Evolutionary conservation across 1,139 yeast genomes (phyloP).

Genomic region (Pichia sp.): DNA sequence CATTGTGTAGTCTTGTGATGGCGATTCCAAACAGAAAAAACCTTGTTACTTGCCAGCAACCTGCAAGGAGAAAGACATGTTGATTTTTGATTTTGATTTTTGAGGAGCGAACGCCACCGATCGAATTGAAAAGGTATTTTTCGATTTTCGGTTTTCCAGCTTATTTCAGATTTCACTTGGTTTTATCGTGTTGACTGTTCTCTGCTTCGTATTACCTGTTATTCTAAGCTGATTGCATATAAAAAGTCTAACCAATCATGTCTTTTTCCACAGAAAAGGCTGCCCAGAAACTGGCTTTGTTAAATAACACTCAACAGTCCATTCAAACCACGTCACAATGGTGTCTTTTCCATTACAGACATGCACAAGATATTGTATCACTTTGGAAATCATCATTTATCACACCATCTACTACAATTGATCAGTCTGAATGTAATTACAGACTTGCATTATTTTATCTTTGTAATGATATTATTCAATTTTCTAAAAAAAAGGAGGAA

Average conservation of each 20-base stretch:
- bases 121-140: too few species aligned
- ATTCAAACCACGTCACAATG: slow-evolving; percentile 81
- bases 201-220: background rate
- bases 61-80: background rate
- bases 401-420: slow-evolving; percentile 14
- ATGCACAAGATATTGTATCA: slow-evolving; percentile 51
- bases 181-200: background rate
- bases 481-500: slow-evolving; percentile 60
- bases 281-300: slow-evolving; percentile 47
- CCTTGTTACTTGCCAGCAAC: background rate
- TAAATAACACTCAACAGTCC: slow-evolving; percentile 77
- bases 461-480: slow-evolving; percentile 81
- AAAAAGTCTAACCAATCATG: slow-evolving; percentile 33
- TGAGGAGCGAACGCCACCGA: background rate
- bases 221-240: background rate
- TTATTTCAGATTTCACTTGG: background rate
- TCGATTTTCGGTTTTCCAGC: background rate
- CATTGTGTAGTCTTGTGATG: background rate
- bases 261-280: slow-evolving; percentile 56
- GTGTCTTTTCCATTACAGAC: slow-evolving; percentile 73
- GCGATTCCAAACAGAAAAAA: background rate
- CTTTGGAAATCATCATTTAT: slow-evolving; percentile 51
- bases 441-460: slow-evolving; percentile 59
- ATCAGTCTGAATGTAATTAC: slow-evolving; percentile 37
- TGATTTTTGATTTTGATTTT: background rate